These are phyloP conservation scores for Penicillium roqueforti DNA, from an alignment of 495 filamentous ascomycete genomes.

Conservation along the genomic window DNA sequence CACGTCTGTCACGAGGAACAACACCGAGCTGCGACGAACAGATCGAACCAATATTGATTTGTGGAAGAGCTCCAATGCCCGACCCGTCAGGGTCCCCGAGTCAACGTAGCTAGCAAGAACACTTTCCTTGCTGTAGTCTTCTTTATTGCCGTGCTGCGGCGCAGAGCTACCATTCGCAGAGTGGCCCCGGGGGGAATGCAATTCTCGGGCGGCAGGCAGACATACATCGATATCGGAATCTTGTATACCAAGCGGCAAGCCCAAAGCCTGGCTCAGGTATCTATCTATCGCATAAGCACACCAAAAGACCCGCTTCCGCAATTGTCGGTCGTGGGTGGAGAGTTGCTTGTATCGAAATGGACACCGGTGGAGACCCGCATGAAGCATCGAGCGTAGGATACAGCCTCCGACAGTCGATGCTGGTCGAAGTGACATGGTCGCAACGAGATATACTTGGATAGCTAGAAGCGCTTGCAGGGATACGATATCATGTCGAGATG, in stretches of 20 bases:
- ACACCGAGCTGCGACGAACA: constrained; percentile 31
- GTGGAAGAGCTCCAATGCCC: constrained; percentile 40
- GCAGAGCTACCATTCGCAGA: background rate
- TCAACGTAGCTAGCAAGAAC: constrained; percentile 38
- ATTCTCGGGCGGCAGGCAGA: constrained; percentile 28
- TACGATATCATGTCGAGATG: constrained; percentile 32
- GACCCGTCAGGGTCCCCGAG: constrained; percentile 38
- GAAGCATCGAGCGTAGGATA: constrained; percentile 38
- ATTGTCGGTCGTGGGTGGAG: constrained; percentile 37
- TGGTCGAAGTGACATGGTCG: constrained; percentile 36
- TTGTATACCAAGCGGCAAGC: constrained; percentile 41
- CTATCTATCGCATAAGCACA: constrained; percentile 48
- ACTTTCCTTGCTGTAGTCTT: constrained; percentile 24
- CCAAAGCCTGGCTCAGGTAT: constrained; percentile 46
- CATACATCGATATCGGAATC: constrained; percentile 44
- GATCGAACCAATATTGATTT: constrained; percentile 40
- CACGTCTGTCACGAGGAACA: constrained; percentile 40
- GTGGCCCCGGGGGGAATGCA: constrained; percentile 22
- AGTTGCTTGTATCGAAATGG: constrained; percentile 41
- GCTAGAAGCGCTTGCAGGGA: constrained; percentile 39
- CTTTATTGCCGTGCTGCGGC: background rate
- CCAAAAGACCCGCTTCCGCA: constrained; percentile 49
- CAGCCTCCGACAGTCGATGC: constrained; percentile 40
- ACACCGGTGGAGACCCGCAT: constrained; percentile 41
- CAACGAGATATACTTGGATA: constrained; percentile 37